Conservation (phyloP, 257 asterid genomes). For the Solanum dulcamara region DNA sequence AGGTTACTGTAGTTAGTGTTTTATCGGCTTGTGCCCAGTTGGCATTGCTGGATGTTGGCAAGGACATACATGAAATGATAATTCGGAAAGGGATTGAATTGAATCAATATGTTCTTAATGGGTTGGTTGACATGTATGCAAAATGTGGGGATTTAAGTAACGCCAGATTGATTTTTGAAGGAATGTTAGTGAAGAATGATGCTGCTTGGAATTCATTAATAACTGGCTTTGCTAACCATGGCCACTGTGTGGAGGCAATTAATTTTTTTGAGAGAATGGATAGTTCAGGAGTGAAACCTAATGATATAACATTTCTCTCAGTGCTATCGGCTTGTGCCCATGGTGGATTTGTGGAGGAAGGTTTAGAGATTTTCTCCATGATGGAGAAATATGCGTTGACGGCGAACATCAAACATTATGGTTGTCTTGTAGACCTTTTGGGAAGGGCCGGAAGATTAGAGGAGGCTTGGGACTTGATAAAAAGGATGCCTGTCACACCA, state of each 20-base stretch:
- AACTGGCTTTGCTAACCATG: slow-evolving; percentile 50
- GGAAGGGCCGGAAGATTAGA: slow-evolving; percentile 66
- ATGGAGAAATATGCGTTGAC: slow-evolving; percentile 43
- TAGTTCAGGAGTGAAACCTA: slow-evolving; percentile 30
- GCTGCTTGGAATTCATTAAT: slow-evolving; percentile 66
- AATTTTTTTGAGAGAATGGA: slow-evolving; percentile 41
- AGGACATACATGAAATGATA: slow-evolving; percentile 48
- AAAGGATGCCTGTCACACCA: slow-evolving; percentile 49
- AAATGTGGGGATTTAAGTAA: slow-evolving; percentile 67
- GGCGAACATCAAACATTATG: slow-evolving; percentile 59
- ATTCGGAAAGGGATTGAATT: slow-evolving; percentile 22
- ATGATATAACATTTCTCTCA: slow-evolving; percentile 50
- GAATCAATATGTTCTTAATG: slow-evolving; percentile 55
- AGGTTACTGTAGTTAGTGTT: slow-evolving; percentile 54
- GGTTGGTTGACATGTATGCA: slow-evolving; percentile 76
- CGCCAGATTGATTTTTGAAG: slow-evolving; percentile 47
- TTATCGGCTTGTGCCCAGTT: slow-evolving; percentile 73
- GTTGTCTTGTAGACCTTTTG: slow-evolving; percentile 63
- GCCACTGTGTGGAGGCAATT: slow-evolving; percentile 47
- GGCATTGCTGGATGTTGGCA: slow-evolving; percentile 49
- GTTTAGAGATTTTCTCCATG: slow-evolving; percentile 43
- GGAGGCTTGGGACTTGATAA: slow-evolving; percentile 46
- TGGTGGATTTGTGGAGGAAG: slow-evolving; percentile 68
- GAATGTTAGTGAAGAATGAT: slow-evolving; percentile 12
- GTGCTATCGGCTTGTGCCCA: slow-evolving; percentile 75